Evolutionary conservation across 169 alveolate species (phyloP), one percentile per base, ranked within the genome.

Genomic region (Sarcocystis neurona): DNA sequence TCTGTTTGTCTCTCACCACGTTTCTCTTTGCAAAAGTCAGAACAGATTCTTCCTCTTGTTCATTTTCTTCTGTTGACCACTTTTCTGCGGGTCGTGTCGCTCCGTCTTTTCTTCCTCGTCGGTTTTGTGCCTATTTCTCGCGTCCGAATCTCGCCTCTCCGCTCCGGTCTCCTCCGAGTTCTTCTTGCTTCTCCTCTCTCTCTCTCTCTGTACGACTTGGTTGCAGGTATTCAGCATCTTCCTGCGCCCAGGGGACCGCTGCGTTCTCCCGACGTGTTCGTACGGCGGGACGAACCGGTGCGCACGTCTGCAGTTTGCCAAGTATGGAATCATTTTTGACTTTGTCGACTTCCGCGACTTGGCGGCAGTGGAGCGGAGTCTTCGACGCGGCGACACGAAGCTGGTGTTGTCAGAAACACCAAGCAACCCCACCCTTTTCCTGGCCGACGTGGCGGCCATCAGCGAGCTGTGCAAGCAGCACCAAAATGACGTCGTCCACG

Each of bases 401-500:
- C 47, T 94, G 91, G 92, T 94, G 39, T 87, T 91, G 84, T 84
- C 91, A 39, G 96, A 94, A 92, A 85, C 96, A 0, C 96, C 96
- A 34, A 79, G 93, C 23, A 94, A 94, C 79, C 96, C 96, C 15
- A 91, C 93, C 4, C 82, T 94, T 48, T 77, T 88, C 20, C 85
- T 94, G 79, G 89, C 89, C 3, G 95, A 93, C 89, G 56, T 93
- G 63, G 93, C 89, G 87, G 93, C 89, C 12, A 79, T 90, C 32
- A 79, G 87, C 88, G 30, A 48, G 34, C 32, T 74, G 30, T 44
- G 75, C 27, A 46, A 44, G 23, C 56, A 41, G 20, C 50, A 78
- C 39, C 2, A 53, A 23, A n/a, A n/a, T n/a, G n/a, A n/a, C n/a
- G 18, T 37, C 77, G 23, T 58, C 56, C 53, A 41, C 56, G 94